Evolutionary conservation across 2,329 filamentous ascomycete genomes (phyloP).

Genomic region (Ceratocystis albifundus): DNA sequence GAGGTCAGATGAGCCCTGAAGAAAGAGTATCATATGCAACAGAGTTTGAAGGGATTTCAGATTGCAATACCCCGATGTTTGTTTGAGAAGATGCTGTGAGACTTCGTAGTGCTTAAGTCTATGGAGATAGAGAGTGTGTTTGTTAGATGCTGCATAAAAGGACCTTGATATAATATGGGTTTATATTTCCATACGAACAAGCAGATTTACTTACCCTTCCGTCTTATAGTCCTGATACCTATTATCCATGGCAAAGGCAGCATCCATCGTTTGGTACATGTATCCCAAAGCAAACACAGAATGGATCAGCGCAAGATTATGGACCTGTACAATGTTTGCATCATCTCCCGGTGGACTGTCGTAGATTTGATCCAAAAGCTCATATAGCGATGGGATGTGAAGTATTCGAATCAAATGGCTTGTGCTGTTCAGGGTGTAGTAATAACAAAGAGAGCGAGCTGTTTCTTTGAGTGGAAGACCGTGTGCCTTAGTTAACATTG

Average conservation of each 20-base stretch:
- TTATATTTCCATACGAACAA: neutral
- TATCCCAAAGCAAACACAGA: slow-evolving; percentile 60
- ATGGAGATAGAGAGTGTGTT: neutral
- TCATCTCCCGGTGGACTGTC: slow-evolving; percentile 56
- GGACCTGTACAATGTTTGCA: slow-evolving; percentile 24
- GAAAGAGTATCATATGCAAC: slow-evolving; percentile 68
- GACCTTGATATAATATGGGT: too few relatives aligned
- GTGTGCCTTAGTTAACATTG: slow-evolving; percentile 35
- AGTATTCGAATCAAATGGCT: slow-evolving; percentile 56
- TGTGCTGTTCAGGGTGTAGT: slow-evolving; percentile 45
- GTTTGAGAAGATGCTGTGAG: slow-evolving; percentile 53
- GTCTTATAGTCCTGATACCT: slow-evolving; percentile 43
- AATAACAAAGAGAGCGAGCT: slow-evolving; percentile 43
- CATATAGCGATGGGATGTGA: slow-evolving; percentile 71
- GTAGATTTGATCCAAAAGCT: slow-evolving; percentile 66
- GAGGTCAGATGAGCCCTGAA: slow-evolving; percentile 67
- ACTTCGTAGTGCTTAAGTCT: slow-evolving; percentile 66
- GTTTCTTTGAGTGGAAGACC: slow-evolving; percentile 58
- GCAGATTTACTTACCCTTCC: slow-evolving; percentile 40
- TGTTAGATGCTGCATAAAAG: neutral
- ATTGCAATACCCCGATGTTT: slow-evolving; percentile 59
- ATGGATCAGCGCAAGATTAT: slow-evolving; percentile 60
- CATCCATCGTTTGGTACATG: slow-evolving; percentile 53
- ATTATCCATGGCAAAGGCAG: slow-evolving; percentile 37
- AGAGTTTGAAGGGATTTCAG: slow-evolving; percentile 63